Conservation (phyloP, 2,329 filamentous ascomycete species). For the Myriosclerotinia curreyana region DNA sequence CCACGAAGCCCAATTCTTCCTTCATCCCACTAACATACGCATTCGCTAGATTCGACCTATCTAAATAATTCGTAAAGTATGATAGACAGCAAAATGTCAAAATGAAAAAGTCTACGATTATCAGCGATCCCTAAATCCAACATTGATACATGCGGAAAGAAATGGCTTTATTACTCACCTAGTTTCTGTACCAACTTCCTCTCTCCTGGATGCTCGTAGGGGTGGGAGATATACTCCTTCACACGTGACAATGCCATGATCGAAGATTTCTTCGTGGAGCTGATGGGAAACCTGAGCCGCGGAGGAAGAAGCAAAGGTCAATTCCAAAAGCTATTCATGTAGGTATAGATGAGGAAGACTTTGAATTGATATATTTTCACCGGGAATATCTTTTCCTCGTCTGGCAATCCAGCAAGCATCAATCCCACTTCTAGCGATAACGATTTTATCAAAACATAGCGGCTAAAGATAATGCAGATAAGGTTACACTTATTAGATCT, state of each 20-base stretch:
- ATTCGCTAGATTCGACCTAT: slow-evolving; percentile 39
- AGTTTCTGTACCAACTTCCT: slow-evolving; percentile 23
- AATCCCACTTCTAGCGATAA: slow-evolving; percentile 15
- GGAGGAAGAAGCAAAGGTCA: not conserved
- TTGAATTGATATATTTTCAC: slow-evolving; percentile 3
- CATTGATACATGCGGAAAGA: not conserved
- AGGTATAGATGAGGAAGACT: not conserved
- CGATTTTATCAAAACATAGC: not conserved
- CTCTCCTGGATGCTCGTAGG: slow-evolving; percentile 21
- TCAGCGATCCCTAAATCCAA: not conserved
- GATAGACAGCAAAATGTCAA: slow-evolving; percentile 25
- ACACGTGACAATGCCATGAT: slow-evolving; percentile 15
- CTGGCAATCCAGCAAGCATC: not conserved
- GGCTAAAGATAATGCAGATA: slow-evolving; percentile 1
- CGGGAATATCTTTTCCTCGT: slow-evolving; percentile 3
- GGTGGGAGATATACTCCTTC: slow-evolving; percentile 16
- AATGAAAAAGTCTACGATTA: slow-evolving; percentile 23
- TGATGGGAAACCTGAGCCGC: not conserved
- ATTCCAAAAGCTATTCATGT: too few species aligned
- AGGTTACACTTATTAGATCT: not conserved
- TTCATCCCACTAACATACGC: slow-evolving; percentile 48
- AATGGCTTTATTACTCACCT: not conserved
- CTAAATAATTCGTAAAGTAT: slow-evolving; percentile 38
- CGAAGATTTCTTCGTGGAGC: not conserved
- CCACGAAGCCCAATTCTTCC: slow-evolving; percentile 47